Evolutionary conservation across 2,329 filamentous ascomycete species (phyloP), one percentile per base, ranked within the genome.

Genomic region (Colletotrichum somersetense): DNA sequence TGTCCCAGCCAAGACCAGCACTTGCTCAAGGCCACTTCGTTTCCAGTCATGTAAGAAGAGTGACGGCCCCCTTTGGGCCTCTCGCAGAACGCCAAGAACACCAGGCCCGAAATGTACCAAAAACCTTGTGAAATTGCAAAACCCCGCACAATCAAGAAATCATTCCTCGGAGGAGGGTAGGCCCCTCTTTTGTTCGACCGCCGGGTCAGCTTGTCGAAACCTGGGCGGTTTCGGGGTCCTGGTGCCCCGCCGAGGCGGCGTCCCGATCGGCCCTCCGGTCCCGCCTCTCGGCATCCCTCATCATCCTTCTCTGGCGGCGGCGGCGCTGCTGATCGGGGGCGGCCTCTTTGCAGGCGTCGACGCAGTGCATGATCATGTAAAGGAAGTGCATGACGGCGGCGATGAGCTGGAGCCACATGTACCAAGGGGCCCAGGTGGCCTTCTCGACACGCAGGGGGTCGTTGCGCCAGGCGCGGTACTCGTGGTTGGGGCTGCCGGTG

Each of bases 321-420:
- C 58, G 55, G 18, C 71, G 50, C 56, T 67, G 44, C 35, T 66
- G 38, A 4, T 69, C 38, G 20, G 58, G 65, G 16, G 42, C 23
- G 11, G 20, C 33, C 57, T 73, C 50, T 59, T 72, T 72, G 26
- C 74, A 75, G 18, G 73, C 64, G 62, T 73, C 73, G 62, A 73
- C 52, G 57, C 74, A 74, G 67, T 75, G 74, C 74, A 75, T 74
- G 52, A 73, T 33, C 74, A 75, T 75, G 74, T 73, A 75, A 14
- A 75, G 8, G 48, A 75, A 75, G 44, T 75, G 74, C 63, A 74
- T 44, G 20, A 75, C 46, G 40, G 74, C 74, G 38, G 73, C 72
- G 56, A 74, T 65, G 70, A 75, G 74, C 73, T 75, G 74, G n/a
- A 75, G 56, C 74, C 74, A 75, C 68, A 74, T 72, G 66, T 75